These are phyloP conservation scores for Mycena galericulata DNA, from an alignment of 768 basidiomycete genomes.

Conservation along the genomic window DNA sequence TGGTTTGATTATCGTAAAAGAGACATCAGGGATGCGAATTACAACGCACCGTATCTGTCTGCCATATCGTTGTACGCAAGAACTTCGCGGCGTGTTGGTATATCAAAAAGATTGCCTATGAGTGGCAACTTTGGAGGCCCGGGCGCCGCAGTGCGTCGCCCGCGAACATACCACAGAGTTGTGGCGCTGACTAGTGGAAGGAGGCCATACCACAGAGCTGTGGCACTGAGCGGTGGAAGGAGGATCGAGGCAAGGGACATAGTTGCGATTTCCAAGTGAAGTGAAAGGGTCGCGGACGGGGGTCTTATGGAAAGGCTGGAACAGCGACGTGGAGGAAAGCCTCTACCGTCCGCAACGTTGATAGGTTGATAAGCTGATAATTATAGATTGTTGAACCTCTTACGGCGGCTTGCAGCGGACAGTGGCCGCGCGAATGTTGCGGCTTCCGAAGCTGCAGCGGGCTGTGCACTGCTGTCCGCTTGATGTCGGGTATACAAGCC, in stretches of 20 bases:
- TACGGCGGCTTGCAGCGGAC: neutral
- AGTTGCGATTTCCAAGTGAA: neutral
- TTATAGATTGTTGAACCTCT: too few species aligned
- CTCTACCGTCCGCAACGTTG: neutral
- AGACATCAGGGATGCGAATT: neutral
- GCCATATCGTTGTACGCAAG: slow-evolving; percentile 5
- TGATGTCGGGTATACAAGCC: too few species aligned
- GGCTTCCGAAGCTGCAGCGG: neutral
- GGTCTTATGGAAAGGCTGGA: neutral
- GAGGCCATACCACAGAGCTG: too few species aligned
- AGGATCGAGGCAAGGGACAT: neutral
- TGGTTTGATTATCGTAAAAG: neutral
- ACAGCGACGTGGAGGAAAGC: neutral
- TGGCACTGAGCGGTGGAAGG: neutral
- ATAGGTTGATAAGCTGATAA: too few species aligned
- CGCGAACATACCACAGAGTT: slow-evolving; percentile 1
- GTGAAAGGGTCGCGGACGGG: neutral
- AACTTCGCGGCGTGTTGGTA: neutral
- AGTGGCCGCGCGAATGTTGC: neutral
- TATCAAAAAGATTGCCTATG: slow-evolving; percentile 4
- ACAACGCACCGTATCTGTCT: slow-evolving; percentile 1
- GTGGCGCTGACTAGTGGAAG: too few species aligned
- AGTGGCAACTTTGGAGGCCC: slow-evolving; percentile 5
- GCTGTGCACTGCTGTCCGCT: too few species aligned
- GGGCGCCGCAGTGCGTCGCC: neutral